Evolutionary conservation across 2,329 filamentous ascomycete genomes (phyloP), one percentile per base, ranked within the genome.

Genomic region (Diaporthe caulivora): DNA sequence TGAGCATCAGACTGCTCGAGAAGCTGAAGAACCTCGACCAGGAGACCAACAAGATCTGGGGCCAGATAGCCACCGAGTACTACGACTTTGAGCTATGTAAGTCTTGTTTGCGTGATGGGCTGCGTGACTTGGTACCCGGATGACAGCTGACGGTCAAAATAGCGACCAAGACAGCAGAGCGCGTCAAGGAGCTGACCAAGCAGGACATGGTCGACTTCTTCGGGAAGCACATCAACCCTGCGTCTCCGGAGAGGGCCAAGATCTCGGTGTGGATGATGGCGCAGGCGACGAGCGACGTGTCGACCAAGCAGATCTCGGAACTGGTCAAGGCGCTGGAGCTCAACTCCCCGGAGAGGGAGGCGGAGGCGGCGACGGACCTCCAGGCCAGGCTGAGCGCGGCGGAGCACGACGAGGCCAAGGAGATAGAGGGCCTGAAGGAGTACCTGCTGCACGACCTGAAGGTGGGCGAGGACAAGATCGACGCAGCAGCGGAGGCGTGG

Each of bases 21-120:
- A 98, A 97, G 83, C 83, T 97, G 78, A 98, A 98, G 87, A 98
- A 98, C 77, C 86, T 99, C 60, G 90, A 92, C 74, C 93, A 96
- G 76, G 97, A 99, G 84, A 95, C 92, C 7, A 89, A 87, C 71
- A 89, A 94, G 57, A 92, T 97, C 80, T 98, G 95, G 95, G 88
- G 87, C 67, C 94, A 98, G 79, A 94, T 99, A 77, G 90, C 91
- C 67, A 93, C 89, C 69, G 95, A 98, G 80, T 94, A 93, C 77
- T 97, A 95, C 81, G 95, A 98, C 82, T 99, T 98, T 82, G 89
- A 95, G 79, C 91, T 93, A 80, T 91, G 96, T 95, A 87, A 82
- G 90, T 86, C 51, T 40, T 2, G n/a, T 18, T 44, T 34, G n/a
- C n/a, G 67, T 37, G n/a, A 10, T n/a, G 15, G 10, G 17, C 29